phyloP scores from a whole-genome alignment of 2,329 filamentous ascomycete genomes.

The Paramyrothecium roridum region DNA sequence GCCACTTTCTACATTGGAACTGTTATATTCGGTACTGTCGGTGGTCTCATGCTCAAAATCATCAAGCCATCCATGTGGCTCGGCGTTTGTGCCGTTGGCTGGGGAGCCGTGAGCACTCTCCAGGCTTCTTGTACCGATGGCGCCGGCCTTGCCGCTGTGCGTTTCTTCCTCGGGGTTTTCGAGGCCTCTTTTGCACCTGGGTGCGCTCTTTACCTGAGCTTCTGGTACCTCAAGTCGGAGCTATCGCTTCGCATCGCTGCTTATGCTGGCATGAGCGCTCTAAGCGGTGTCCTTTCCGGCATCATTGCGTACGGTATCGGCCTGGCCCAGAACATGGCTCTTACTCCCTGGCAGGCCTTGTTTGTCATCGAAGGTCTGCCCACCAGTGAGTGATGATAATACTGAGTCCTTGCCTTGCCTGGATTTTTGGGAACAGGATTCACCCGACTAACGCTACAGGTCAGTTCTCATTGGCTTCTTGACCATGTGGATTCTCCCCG shows the following conservation, averaged over 20 bases:
- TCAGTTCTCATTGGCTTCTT: constrained; percentile 5
- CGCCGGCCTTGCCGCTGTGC: constrained; percentile 3
- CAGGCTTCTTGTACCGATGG: constrained; percentile 9
- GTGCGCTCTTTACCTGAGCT: constrained; percentile 9
- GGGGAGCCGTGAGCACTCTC: constrained; percentile 9
- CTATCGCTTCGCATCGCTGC: constrained; percentile 10
- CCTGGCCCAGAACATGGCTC: constrained; percentile 7
- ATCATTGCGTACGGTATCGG: constrained; percentile 8
- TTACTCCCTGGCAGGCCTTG: constrained; percentile 9
- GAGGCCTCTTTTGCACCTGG: constrained; percentile 8
- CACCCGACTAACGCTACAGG: not conserved
- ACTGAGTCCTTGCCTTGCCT: not conserved
- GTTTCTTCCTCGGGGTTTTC: constrained; percentile 8
- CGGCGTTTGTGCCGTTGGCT: constrained; percentile 7
- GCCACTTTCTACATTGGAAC: constrained; percentile 8
- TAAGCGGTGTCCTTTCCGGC: constrained; percentile 10
- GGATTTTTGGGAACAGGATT: not conserved
- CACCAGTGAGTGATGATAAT: not conserved
- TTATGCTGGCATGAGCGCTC: constrained; percentile 12
- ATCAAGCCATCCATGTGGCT: constrained; percentile 10
- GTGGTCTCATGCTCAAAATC: constrained; percentile 10
- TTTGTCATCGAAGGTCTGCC: constrained; percentile 11
- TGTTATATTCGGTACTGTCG: constrained; percentile 1
- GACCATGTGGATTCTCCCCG: constrained; percentile 10
- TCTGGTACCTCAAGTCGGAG: constrained; percentile 11